Evolutionary conservation across 805 yeast genomes (phyloP), one percentile per base, ranked within the genome.

Genomic region (Barnettozyma botsteinii): DNA sequence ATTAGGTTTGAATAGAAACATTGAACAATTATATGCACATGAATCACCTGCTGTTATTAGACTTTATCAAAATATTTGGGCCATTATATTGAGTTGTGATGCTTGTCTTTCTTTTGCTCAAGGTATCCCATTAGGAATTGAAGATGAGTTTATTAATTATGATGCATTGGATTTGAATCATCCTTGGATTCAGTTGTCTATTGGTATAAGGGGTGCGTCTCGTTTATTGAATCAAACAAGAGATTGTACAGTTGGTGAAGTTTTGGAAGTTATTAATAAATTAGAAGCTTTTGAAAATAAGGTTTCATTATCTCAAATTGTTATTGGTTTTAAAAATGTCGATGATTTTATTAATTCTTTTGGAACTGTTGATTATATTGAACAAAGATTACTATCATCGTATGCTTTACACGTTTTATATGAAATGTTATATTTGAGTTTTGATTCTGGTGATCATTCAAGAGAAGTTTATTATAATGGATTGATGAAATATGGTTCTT

Each of bases 1-100:
- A 1, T 42, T 56, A 48, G 60, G 60, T 2, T 29, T 56, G 12
- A 47, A 56, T 24, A 40, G 48, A 22, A 44, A 55, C 20, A 45
- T 56, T 22, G 54, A 50, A 24, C 30, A 12, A 1, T 18, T 55
- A 6, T 54, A 49, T 32, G 1, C 31, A 1, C 32, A 27, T 18
- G 49, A 49, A 27, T 17, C 41, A 10, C 20, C 26, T 2, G 24
- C 14, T 4, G 36, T 31, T 3, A 41, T 50, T 27, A 14, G 4
- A 2, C 13, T 31, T 1, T 22, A 51, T 28, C 47, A 46, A 18
- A 19, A 32, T 2, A 48, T 49, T 13, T 56, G 60, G 60, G 28
- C 20, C 7, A 19, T 37, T 4, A n/a, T 52, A 12, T 35, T 52
- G 15, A 29, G 26, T 10, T 42, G 38, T 17, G 60, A 56, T 36